A percentile compares a stretch with the other conserved stretches of the same genome.
Conservation (phyloP, 2,329 filamentous ascomycete genomes). For the Diaporthe citrichinensis region DNA sequence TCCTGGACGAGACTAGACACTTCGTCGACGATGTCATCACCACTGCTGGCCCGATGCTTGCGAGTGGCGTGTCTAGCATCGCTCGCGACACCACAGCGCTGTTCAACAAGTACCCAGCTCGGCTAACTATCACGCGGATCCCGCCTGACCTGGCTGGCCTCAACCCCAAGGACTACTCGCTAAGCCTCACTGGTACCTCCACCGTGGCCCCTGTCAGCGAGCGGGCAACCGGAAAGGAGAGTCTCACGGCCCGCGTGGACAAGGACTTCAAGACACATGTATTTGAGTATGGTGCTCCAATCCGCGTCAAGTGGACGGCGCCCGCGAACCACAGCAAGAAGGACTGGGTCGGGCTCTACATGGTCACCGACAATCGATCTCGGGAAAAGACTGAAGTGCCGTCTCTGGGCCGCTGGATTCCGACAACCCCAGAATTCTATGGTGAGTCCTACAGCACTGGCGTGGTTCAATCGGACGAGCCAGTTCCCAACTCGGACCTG, state of each 20-base stretch:
- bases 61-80: slow-evolving; percentile 87
- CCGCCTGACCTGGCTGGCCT: slow-evolving; percentile 85
- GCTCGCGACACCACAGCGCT: slow-evolving; percentile 89
- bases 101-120: slow-evolving; percentile 90
- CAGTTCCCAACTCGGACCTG: slow-evolving; percentile 68
- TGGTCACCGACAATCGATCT: slow-evolving; percentile 93
- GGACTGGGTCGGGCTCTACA: slow-evolving; percentile 97
- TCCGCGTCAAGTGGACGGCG: slow-evolving; percentile 91
- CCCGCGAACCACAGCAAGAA: slow-evolving; percentile 88
- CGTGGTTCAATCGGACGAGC: slow-evolving; percentile 78
- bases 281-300: slow-evolving; percentile 91
- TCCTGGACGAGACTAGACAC: slow-evolving; percentile 87
- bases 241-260: slow-evolving; percentile 76
- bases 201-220: slow-evolving; percentile 66
- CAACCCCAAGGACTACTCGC: slow-evolving; percentile 83
- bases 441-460: slow-evolving; percentile 83
- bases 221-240: slow-evolving; percentile 79
- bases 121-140: slow-evolving; percentile 85
- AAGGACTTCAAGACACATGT: slow-evolving; percentile 81
- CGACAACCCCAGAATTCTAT: slow-evolving; percentile 82
- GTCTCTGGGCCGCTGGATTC: slow-evolving; percentile 90
- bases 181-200: slow-evolving; percentile 79
- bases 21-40: slow-evolving; percentile 94
- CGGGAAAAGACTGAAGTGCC: slow-evolving; percentile 87
- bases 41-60: slow-evolving; percentile 85